Evolutionary conservation across 331 rosid genomes (phyloP).

Genomic region (Quercus lobata): DNA sequence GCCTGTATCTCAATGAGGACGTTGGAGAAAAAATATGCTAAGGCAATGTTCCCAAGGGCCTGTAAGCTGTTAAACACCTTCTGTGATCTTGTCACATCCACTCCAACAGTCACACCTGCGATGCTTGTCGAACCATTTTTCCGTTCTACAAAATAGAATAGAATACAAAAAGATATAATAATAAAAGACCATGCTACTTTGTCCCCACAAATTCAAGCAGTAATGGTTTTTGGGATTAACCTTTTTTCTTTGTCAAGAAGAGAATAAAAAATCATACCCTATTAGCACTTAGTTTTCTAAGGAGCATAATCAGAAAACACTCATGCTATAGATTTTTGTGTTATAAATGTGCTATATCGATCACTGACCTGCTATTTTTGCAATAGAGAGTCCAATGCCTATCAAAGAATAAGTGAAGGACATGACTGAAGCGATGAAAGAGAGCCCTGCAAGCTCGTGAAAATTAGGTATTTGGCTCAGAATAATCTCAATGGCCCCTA

Average conservation of each 20-base stretch:
- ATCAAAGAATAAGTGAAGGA: conserved; percentile 50
- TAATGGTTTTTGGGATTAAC: too few species aligned
- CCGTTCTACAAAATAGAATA: conserved; percentile 14
- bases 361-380: conserved; percentile 39
- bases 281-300: background rate
- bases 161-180: too few species aligned
- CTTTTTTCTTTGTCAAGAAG: too few species aligned
- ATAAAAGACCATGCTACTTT: too few species aligned
- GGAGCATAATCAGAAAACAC: background rate
- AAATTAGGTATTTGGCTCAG: conserved; percentile 59
- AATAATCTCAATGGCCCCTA: conserved; percentile 31
- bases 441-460: conserved; percentile 54
- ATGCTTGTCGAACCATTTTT: conserved; percentile 31
- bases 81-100: conserved; percentile 24
- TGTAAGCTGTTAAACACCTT: conserved; percentile 44
- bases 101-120: conserved; percentile 31
- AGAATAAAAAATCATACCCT: too few species aligned
- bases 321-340: background rate
- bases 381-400: conserved; percentile 51
- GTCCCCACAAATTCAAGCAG: too few species aligned
- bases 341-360: background rate
- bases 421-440: conserved; percentile 54
- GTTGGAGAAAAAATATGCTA: conserved; percentile 37
- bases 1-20: conserved; percentile 61
- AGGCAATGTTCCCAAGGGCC: conserved; percentile 66